Evolutionary conservation across 306 rosid species (phyloP).

Genomic region (Styphnolobium japonicum): DNA sequence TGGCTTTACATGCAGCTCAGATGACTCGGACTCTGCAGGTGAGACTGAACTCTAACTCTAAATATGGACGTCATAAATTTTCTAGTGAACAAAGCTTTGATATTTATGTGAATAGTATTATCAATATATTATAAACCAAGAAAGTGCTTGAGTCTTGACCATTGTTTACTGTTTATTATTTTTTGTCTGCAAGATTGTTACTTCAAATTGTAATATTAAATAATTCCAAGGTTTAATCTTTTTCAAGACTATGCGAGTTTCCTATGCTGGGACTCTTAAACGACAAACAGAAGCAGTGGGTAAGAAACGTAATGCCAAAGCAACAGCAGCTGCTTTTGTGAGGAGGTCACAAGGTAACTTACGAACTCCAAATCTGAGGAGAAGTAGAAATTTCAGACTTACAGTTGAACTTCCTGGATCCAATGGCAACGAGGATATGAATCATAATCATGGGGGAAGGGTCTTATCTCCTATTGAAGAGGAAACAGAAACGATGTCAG

Average conservation of each 20-base stretch:
- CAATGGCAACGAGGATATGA: constrained; percentile 54
- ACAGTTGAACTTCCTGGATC: constrained; percentile 44
- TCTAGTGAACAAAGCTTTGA: too few relatives aligned
- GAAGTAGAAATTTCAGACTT: constrained; percentile 43
- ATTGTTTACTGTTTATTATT: not conserved
- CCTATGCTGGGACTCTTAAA: constrained; percentile 57
- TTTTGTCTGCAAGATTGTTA: not conserved
- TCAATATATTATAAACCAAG: not conserved
- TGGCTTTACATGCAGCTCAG: constrained; percentile 6
- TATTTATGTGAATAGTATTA: too few relatives aligned
- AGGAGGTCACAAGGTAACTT: constrained; percentile 47
- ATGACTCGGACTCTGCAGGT: constrained; percentile 11
- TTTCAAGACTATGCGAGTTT: constrained; percentile 52
- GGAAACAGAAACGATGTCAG: constrained; percentile 45
- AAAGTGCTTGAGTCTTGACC: not conserved
- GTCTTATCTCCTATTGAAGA: constrained; percentile 64
- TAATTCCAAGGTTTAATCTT: too few relatives aligned
- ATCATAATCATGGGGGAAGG: constrained; percentile 50
- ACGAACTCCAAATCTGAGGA: constrained; percentile 41
- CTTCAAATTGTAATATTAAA: too few relatives aligned
- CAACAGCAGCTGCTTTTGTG: constrained; percentile 34
- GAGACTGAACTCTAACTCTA: not conserved
- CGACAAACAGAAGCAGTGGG: constrained; percentile 63
- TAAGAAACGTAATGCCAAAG: constrained; percentile 53
- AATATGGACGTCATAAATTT: not conserved